Evolutionary conservation across 2,329 filamentous ascomycete species (phyloP).

Genomic region (Colletotrichum lini): DNA sequence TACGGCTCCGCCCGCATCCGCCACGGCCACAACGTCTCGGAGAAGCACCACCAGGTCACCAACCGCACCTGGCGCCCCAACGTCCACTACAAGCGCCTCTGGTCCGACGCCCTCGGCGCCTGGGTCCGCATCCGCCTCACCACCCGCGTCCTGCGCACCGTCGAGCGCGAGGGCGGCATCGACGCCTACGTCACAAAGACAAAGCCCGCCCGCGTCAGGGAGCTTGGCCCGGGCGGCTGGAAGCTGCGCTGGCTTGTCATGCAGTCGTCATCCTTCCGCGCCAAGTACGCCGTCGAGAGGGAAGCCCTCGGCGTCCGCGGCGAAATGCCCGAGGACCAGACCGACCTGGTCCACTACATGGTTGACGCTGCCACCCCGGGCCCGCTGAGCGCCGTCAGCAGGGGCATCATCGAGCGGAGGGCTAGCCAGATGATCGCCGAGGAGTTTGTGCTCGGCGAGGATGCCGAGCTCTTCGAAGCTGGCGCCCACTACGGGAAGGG

Average conservation of each 20-base stretch:
- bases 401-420: slow-evolving; percentile 54
- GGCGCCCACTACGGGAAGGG: slow-evolving; percentile 56
- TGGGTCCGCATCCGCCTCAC: slow-evolving; percentile 79
- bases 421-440: slow-evolving; percentile 57
- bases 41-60: slow-evolving; percentile 78
- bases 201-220: slow-evolving; percentile 83
- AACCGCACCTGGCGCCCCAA: slow-evolving; percentile 84
- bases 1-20: slow-evolving; percentile 80
- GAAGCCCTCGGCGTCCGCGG: slow-evolving; percentile 72
- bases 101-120: slow-evolving; percentile 72
- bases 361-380: slow-evolving; percentile 60
- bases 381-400: slow-evolving; percentile 49
- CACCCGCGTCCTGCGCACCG: slow-evolving; percentile 77
- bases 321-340: slow-evolving; percentile 53
- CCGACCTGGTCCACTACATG: slow-evolving; percentile 57
- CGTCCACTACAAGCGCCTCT: slow-evolving; percentile 77
- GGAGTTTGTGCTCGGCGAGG: slow-evolving; percentile 64
- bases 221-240: slow-evolving; percentile 93
- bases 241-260: slow-evolving; percentile 90
- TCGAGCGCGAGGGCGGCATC: slow-evolving; percentile 89
- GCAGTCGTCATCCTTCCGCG: slow-evolving; percentile 78
- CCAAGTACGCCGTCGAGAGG: slow-evolving; percentile 74
- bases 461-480: slow-evolving; percentile 53
- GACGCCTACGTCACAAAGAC: slow-evolving; percentile 92
- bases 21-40: slow-evolving; percentile 83